Evolutionary conservation across 306 rosid genomes (phyloP), one percentile per base, ranked within the genome.

Genomic region (Castanopsis chinensis): DNA sequence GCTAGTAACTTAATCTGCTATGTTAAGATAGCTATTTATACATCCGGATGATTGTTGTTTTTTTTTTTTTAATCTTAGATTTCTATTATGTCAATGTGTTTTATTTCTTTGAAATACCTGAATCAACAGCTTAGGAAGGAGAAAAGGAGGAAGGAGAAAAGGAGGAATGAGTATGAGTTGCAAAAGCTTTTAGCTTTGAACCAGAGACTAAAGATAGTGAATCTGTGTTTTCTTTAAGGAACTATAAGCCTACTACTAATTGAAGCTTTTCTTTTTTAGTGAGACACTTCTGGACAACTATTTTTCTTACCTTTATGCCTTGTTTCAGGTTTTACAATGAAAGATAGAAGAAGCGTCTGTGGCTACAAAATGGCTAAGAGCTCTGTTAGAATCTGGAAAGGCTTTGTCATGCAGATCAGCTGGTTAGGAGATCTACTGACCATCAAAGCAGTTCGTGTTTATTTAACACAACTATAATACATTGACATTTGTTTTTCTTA

Each of bases 271-370:
- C 59, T 60, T 45, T 74, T 52, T 3, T 35, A 37, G 43, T 53
- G 67, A 20, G 21, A 6, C 33, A 15, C 25, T 73, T 54, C 53
- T 67, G 54, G 8, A 43, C 11, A 32, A 56, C 37, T 59, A 58
- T 59, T 54, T 75, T 56, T 61, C 67, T 61, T 23, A 68, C 20
- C 69, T 72, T 68, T 76, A 41, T 14, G 61, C 80, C 32, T 76
- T 81, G 61, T 63, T 73, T 20, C 76, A 93, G 98, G 99, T 95
- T 79, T 74, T 93, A 88, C 99, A 91, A 85, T 89, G 97, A 79
- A 95, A 95, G 87, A 88, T 90, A 23, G 85, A 87, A 85, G 99
- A 91, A 82, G 98, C 92, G 64, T 89, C 86, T 58, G 67, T 84
- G 79, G 92, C 92, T 51, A 91, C 83, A 30, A 91, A 91, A 82